These are phyloP conservation scores for Vitis riparia DNA, from an alignment of 164 flowering plant species.

Conservation along the genomic window DNA sequence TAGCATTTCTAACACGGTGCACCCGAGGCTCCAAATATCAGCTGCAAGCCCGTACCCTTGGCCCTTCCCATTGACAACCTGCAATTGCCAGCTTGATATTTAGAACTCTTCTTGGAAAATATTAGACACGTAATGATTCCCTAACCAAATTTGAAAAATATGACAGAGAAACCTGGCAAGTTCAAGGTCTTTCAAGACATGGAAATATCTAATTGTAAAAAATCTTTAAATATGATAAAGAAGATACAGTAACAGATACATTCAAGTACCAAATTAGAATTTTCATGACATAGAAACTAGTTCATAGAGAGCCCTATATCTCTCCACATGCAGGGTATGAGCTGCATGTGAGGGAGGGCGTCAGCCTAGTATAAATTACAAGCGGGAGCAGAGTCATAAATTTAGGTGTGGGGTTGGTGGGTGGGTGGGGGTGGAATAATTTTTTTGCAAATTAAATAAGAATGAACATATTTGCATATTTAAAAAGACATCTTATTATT, in stretches of 20 bases:
- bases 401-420: no score
- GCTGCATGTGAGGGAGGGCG: no score
- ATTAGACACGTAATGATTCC: background rate
- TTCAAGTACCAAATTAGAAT: no score
- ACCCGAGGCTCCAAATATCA: conserved; percentile 99
- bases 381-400: no score
- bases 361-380: no score
- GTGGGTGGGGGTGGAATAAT: no score
- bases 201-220: background rate
- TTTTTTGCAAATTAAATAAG: no score
- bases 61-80: conserved; percentile 73
- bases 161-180: background rate
- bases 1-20: conserved; percentile 95
- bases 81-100: conserved; percentile 18
- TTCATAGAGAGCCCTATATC: no score
- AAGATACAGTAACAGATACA: background rate
- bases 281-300: no score
- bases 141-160: background rate
- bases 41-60: conserved; percentile 88
- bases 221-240: background rate
- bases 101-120: background rate
- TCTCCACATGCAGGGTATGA: no score
- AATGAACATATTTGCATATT: no score
- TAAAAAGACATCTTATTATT: no score
- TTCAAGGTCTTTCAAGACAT: background rate